phyloP scores from a whole-genome alignment of 1,284 basidiomycete species.

The Laetiporus sulphureus region DNA sequence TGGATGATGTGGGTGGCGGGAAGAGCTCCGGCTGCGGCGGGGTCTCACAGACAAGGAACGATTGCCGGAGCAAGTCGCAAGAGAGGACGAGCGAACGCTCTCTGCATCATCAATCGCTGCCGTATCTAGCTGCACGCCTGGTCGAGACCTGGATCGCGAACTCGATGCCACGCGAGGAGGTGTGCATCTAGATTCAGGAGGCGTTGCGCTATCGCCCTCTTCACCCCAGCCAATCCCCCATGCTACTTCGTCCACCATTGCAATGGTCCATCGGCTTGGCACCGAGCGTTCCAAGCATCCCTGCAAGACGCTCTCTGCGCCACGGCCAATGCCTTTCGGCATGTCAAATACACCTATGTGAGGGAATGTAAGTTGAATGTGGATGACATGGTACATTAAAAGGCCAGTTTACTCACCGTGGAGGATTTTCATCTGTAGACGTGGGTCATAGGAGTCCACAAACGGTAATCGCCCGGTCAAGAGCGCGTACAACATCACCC shows the following conservation, averaged over 20 bases:
- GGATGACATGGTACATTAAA: neutral
- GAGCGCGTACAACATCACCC: conserved; percentile 80
- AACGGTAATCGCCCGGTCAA: conserved; percentile 82
- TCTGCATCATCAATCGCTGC: conserved; percentile 22
- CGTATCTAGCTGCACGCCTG: conserved; percentile 11
- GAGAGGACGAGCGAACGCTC: conserved; percentile 13
- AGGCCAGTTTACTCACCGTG: conserved; percentile 44
- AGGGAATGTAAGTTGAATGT: conserved; percentile 7
- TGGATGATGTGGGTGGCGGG: conserved; percentile 16
- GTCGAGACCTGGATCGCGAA: conserved; percentile 17
- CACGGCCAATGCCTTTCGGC: conserved; percentile 54
- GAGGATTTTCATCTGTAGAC: conserved; percentile 87
- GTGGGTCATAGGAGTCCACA: conserved; percentile 80
- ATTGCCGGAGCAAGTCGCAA: conserved; percentile 14
- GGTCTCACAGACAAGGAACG: conserved; percentile 20
- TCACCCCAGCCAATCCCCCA: conserved; percentile 76
- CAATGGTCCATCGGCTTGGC: conserved; percentile 64
- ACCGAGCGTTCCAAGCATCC: conserved; percentile 69
- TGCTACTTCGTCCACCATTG: conserved; percentile 66
- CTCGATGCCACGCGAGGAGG: conserved; percentile 13
- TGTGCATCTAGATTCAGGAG: conserved; percentile 17
- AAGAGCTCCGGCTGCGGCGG: conserved; percentile 21
- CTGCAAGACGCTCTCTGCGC: conserved; percentile 64
- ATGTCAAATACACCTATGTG: conserved; percentile 58
- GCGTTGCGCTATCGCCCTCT: conserved; percentile 35